These are phyloP conservation scores for Ophiostoma himal-ulmi DNA, from an alignment of 2,329 filamentous ascomycete species.

Conservation along the genomic window DNA sequence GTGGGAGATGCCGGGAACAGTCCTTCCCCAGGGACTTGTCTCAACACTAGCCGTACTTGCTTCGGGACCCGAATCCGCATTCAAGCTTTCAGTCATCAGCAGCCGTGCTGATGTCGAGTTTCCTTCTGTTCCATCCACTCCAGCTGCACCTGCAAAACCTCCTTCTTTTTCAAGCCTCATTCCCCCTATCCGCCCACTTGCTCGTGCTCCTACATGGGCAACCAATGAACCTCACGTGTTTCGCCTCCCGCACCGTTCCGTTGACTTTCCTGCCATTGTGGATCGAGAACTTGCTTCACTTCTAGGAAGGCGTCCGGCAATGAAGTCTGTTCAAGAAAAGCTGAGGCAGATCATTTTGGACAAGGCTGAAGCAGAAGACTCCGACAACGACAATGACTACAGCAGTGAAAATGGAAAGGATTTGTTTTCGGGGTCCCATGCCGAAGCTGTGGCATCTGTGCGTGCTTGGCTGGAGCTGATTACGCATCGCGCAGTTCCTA, in stretches of 20 bases:
- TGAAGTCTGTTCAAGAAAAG: not conserved
- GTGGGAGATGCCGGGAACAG: conserved; percentile 4
- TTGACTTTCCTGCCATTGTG: not conserved
- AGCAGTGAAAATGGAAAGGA: not conserved
- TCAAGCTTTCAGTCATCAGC: conserved; percentile 2
- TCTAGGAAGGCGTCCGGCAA: not conserved
- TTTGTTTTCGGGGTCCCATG: not conserved
- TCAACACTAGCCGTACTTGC: not conserved
- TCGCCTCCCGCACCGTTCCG: not conserved
- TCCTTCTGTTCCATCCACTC: not conserved
- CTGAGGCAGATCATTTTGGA: not conserved
- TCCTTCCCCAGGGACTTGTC: not conserved
- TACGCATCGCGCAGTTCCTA: not conserved
- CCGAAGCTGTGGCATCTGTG: not conserved
- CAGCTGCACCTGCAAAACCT: not conserved
- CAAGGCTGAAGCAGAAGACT: not conserved
- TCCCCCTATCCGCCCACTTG: not conserved
- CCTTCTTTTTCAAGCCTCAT: not conserved
- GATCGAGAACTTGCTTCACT: conserved; percentile 4
- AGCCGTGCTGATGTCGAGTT: not conserved
- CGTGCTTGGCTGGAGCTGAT: conserved; percentile 1
- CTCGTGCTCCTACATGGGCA: not conserved
- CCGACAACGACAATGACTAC: not conserved
- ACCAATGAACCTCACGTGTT: not conserved
- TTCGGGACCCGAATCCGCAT: not conserved